phyloP scores from a whole-genome alignment of 163 green algal species.

The Chlamydomonas reinhardtii region DNA sequence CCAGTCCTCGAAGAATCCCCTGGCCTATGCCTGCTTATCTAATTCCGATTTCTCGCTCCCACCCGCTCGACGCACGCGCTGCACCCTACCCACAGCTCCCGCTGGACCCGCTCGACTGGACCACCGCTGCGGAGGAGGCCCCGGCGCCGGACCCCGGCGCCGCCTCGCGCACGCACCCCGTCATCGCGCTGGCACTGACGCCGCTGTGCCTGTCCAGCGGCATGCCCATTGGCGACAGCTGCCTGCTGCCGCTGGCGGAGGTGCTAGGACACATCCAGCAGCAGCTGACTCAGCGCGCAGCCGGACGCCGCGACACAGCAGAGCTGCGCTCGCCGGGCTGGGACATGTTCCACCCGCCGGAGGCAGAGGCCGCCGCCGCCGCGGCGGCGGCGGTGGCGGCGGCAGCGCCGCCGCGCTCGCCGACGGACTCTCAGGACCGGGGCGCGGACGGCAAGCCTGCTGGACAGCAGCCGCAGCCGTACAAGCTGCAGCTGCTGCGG shows the following conservation, averaged over 20 bases:
- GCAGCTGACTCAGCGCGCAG: background rate
- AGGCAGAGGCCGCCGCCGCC: too few relatives aligned
- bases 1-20: too few relatives aligned
- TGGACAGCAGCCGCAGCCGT: background rate
- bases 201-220: constrained; percentile 38
- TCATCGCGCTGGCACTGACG: background rate
- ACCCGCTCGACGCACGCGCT: too few relatives aligned
- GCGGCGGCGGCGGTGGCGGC: too few relatives aligned
- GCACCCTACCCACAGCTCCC: background rate
- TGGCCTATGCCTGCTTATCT: too few relatives aligned
- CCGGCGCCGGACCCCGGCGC: background rate
- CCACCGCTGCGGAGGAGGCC: background rate
- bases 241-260: constrained; percentile 7
- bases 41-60: too few relatives aligned
- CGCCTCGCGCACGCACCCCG: background rate
- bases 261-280: background rate
- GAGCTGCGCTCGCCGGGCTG: too few relatives aligned
- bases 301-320: too few relatives aligned
- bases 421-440: background rate
- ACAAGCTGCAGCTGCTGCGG: too few relatives aligned
- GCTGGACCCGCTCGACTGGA: background rate
- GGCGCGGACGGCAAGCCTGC: background rate
- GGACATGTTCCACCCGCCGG: too few relatives aligned
- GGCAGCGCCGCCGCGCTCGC: too few relatives aligned
- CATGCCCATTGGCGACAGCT: constrained; percentile 10